A percentile compares a stretch with the other conserved stretches of the same genome.
phyloP scores from a whole-genome alignment of 2,329 filamentous ascomycete species.

The Bisporella sp. region DNA sequence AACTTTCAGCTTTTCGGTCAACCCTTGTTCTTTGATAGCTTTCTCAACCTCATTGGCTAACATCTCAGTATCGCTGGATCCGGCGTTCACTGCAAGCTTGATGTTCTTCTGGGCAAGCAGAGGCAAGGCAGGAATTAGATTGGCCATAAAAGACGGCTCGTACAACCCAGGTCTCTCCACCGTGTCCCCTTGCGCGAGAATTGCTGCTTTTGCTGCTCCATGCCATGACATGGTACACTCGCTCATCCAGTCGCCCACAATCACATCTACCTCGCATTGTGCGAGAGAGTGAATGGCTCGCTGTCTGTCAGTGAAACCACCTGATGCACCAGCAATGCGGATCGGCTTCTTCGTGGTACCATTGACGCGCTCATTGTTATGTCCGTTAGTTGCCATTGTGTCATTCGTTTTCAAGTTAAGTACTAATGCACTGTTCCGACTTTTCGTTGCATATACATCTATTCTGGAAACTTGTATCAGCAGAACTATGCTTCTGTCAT shows the following conservation, averaged over 20 bases:
- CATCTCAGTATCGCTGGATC: conserved; percentile 40
- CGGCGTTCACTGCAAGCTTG: conserved; percentile 46
- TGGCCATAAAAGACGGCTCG: conserved; percentile 9
- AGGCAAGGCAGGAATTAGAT: conserved; percentile 27
- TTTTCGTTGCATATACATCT: too few species aligned
- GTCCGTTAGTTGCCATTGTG: conserved; percentile 2
- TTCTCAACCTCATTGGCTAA: conserved; percentile 31
- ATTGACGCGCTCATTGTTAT: neutral
- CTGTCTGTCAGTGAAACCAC: conserved; percentile 37
- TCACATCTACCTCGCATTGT: conserved; percentile 35
- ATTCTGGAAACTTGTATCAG: too few species aligned
- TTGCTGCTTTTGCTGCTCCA: conserved; percentile 18
- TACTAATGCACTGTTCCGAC: too few species aligned
- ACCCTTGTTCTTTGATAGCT: conserved; percentile 1
- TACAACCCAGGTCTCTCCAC: neutral
- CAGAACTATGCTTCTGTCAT: too few species aligned
- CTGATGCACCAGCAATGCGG: conserved; percentile 35
- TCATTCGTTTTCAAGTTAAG: too few species aligned
- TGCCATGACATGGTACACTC: conserved; percentile 29
- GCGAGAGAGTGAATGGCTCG: conserved; percentile 35
- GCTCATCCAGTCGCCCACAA: conserved; percentile 42
- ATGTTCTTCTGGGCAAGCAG: conserved; percentile 39
- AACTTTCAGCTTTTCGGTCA: conserved; percentile 29
- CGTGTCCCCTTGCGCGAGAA: conserved; percentile 9
- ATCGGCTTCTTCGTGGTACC: conserved; percentile 28